These are phyloP conservation scores for Sarcomyxa edulis DNA, from an alignment of 768 basidiomycete genomes.

Conservation along the genomic window DNA sequence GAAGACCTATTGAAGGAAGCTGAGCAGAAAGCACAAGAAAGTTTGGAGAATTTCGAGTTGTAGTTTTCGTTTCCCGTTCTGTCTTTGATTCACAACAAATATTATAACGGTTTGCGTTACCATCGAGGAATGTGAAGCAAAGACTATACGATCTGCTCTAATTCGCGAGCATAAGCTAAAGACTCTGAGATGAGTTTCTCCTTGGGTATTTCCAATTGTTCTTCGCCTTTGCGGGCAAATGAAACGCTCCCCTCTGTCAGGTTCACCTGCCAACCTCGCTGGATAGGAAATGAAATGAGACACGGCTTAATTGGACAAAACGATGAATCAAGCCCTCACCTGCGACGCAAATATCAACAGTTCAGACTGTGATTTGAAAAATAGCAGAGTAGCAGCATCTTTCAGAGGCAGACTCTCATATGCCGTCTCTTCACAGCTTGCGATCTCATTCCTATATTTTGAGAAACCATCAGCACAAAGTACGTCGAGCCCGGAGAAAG, in stretches of 20 bases:
- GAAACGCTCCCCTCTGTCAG: slow-evolving; percentile 61
- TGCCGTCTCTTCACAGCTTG: slow-evolving; percentile 91
- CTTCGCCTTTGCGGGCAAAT: slow-evolving; percentile 80
- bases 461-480: background rate
- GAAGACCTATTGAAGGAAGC: slow-evolving; percentile 81
- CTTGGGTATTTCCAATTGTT: slow-evolving; percentile 81
- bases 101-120: slow-evolving; percentile 27
- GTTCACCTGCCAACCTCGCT: slow-evolving; percentile 87
- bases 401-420: slow-evolving; percentile 88
- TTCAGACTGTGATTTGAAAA: slow-evolving; percentile 82
- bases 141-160: slow-evolving; percentile 84
- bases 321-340: slow-evolving; percentile 34
- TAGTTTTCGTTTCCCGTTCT: slow-evolving; percentile 15
- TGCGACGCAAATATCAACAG: slow-evolving; percentile 77
- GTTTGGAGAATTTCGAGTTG: slow-evolving; percentile 61
- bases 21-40: slow-evolving; percentile 81
- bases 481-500: background rate
- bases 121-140: slow-evolving; percentile 34
- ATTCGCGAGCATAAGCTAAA: slow-evolving; percentile 75
- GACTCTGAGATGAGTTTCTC: slow-evolving; percentile 77
- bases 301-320: slow-evolving; percentile 3
- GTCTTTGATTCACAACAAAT: background rate
- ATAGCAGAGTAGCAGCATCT: slow-evolving; percentile 86
- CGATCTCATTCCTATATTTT: slow-evolving; percentile 81
- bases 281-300: slow-evolving; percentile 9